Evolutionary conservation across 1,139 yeast species (phyloP), one percentile per base, ranked within the genome.

Genomic region (Magnusiomyces sp.): DNA sequence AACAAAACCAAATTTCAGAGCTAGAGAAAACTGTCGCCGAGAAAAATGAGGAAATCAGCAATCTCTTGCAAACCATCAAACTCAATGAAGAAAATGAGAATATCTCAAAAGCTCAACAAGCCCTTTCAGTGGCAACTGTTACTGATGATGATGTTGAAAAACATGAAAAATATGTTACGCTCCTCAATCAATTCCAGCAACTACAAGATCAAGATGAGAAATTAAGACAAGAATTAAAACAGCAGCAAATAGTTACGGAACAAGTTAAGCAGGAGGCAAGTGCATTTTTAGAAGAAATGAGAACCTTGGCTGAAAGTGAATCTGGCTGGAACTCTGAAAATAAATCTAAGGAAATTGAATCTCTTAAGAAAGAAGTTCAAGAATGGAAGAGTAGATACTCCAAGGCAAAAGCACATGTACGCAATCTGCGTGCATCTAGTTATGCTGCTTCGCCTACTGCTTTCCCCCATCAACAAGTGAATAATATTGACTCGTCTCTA

Each of bases 211-310:
- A 42, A 4, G 32, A 42, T 17, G 29, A 23, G 31, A 32, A 33
- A 13, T 17, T 42, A 10, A 38, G 27, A 3, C 14, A 49, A 39
- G 69, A 68, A 51, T 56, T 69, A 13, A 62, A 58, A 34, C 62
- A 61, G 45, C 73, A 70, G 55, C 69, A 66, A 42, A 54, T 54
- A 33, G 60, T 70, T 11, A 69, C 72, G 0, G 71, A 68, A 27
- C 68, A 69, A 52, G 73, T 71, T 20, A 62, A 71, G n/a, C 55
- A 59, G 3, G 74, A 71, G 53, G 74, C 74, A 1, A 59, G 65
- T 7, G 63, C 58, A n/a, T 67, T 70, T 51, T 57, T 71, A 40
- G 58, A 57, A 14, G 74, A 71, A 50, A 69, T 71, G 73, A 58
- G 70, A 23, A 56, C 61, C 1, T 61, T 71, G 38, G 66, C 73